These are phyloP conservation scores for Penicillium sp. DNA, from an alignment of 2,329 filamentous ascomycete species.

Conservation along the genomic window DNA sequence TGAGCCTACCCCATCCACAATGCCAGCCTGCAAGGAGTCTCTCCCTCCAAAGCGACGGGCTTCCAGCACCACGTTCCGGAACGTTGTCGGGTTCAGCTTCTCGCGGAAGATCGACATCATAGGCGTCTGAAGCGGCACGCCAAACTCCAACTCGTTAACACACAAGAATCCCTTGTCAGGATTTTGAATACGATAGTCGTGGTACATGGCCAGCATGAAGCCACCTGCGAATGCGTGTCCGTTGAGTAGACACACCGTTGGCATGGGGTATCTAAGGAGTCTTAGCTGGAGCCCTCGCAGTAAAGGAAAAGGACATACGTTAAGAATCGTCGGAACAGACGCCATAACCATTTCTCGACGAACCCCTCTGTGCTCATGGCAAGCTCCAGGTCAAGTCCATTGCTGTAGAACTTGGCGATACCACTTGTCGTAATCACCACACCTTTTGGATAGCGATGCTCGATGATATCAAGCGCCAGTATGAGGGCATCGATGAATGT, in stretches of 20 bases:
- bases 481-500: slow-evolving; percentile 67
- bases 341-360: slow-evolving; percentile 61
- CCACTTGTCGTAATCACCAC: slow-evolving; percentile 75
- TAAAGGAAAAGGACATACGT: slow-evolving; percentile 43
- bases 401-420: slow-evolving; percentile 78
- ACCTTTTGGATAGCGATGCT: slow-evolving; percentile 66
- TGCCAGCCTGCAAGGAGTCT: slow-evolving; percentile 63
- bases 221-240: slow-evolving; percentile 81
- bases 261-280: slow-evolving; percentile 68
- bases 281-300: not conserved
- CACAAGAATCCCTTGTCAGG: slow-evolving; percentile 70
- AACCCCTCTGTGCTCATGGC: slow-evolving; percentile 62
- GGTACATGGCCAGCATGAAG: slow-evolving; percentile 78
- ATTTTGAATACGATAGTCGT: slow-evolving; percentile 80
- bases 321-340: slow-evolving; percentile 64
- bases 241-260: slow-evolving; percentile 75
- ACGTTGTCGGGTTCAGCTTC: slow-evolving; percentile 60
- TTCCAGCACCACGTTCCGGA: slow-evolving; percentile 70
- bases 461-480: slow-evolving; percentile 72
- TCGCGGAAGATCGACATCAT: slow-evolving; percentile 75
- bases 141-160: slow-evolving; percentile 79
- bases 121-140: slow-evolving; percentile 69
- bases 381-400: slow-evolving; percentile 75
- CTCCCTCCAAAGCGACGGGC: slow-evolving; percentile 65
- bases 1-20: slow-evolving; percentile 69